Evolutionary conservation across 177 flowering plant species (phyloP), one percentile per base, ranked within the genome.

Genomic region (Vitis hybrid): DNA sequence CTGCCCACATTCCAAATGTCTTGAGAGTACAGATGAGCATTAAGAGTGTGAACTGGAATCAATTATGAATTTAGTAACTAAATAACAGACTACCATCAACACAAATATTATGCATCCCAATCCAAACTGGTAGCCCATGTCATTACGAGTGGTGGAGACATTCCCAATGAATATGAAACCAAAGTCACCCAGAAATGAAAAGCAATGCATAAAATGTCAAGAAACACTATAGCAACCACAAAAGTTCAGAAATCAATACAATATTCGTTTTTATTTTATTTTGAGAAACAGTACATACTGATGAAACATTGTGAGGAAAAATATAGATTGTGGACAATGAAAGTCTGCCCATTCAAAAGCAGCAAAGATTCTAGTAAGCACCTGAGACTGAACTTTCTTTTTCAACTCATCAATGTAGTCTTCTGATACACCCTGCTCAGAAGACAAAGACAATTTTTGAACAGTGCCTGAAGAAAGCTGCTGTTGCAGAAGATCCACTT

Each of bases 351-450:
- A 56, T 61, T 51, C 50, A 56, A 56, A 56, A 54, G 34, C n/a
- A 30, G 59, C 30, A 17, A 26, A 57, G 60, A 52, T 68, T 21
- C 15, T 9, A 56, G 48, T 56, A 82, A 72, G 82, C 57, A 96
- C 99, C 99, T 92, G 92, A 26, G 80, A 73, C 65, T 87, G 91
- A 72, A 86, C 73, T 79, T 89, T 92, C 83, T 68, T 94, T 79
- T 82, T 89, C 79, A 96, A 72, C 71, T 87, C 99, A 15, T 88
- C 88, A 45, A 77, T 67, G 66, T 75, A 81, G 57, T 89, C 91
- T 30, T 86, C 87, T 66, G 87, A 66, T n/a, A 57, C 67, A 72
- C 52, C 52, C 15, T 78, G 81, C 30, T 79, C 94, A 73, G 84
- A 79, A 52, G 82, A 58, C 9, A 40, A 50, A 59, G 82, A 66